Conservation (phyloP, 1,284 basidiomycete genomes). For the Trametes pubescens region DNA sequence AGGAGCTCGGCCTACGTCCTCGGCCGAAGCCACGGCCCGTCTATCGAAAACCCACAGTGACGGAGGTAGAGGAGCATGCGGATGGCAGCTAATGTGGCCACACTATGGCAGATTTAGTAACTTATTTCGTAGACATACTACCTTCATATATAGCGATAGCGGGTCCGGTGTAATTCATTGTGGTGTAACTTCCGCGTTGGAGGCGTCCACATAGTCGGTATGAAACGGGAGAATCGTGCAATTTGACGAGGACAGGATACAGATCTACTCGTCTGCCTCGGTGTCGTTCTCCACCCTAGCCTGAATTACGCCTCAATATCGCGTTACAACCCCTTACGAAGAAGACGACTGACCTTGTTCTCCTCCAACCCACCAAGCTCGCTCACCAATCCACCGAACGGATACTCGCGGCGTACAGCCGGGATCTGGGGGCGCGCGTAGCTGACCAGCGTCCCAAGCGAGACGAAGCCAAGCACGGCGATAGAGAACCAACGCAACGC, state of each 20-base stretch:
- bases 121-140: slow-evolving; percentile 10
- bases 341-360: slow-evolving; percentile 64
- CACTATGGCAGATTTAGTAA: slow-evolving; percentile 6
- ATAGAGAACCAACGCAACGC: slow-evolving; percentile 72
- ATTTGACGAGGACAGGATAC: slow-evolving; percentile 12
- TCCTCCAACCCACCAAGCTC: slow-evolving; percentile 80
- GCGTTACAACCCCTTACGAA: slow-evolving; percentile 1
- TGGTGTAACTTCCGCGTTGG: background rate
- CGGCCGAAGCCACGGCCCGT: slow-evolving; percentile 31
- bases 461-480: slow-evolving; percentile 66
- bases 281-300: slow-evolving; percentile 35
- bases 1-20: slow-evolving; percentile 29
- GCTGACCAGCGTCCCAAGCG: slow-evolving; percentile 64
- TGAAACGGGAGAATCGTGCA: background rate
- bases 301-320: slow-evolving; percentile 6
- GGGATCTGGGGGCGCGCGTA: slow-evolving; percentile 64
- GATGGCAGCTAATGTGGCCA: background rate
- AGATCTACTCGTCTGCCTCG: slow-evolving; percentile 36
- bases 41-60: background rate
- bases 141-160: slow-evolving; percentile 15
- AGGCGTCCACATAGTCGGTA: background rate
- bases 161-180: background rate
- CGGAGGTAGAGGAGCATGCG: slow-evolving; percentile 5
- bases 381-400: slow-evolving; percentile 71
- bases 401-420: slow-evolving; percentile 73